A percentile compares a stretch with the other conserved stretches of the same genome.
phyloP scores from a whole-genome alignment of 148 eudicot species.

The Silene conica region DNA sequence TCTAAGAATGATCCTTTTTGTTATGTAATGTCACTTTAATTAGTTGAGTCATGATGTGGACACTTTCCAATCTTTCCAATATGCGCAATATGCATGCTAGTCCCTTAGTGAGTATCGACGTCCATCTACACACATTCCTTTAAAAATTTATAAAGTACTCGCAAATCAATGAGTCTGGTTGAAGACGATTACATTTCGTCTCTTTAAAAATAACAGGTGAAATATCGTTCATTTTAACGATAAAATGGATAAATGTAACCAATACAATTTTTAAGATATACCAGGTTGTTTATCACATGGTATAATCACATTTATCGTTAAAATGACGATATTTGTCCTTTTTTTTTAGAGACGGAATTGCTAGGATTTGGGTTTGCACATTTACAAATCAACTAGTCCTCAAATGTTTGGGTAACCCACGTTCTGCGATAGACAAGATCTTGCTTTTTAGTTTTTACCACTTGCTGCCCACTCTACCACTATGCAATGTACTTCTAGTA shows the following conservation, averaged over 20 bases:
- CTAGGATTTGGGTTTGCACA: too few relatives aligned
- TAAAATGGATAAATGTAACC: too few relatives aligned
- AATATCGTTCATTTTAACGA: too few relatives aligned
- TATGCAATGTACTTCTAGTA: too few relatives aligned
- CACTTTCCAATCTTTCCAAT: neutral
- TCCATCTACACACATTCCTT: neutral
- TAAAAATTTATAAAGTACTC: neutral
- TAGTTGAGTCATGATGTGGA: slow-evolving; percentile 11
- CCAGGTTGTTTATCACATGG: too few relatives aligned
- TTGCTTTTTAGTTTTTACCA: neutral
- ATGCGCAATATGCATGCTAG: neutral
- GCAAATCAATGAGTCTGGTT: neutral
- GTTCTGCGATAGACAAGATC: slow-evolving; percentile 6
- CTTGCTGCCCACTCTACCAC: too few relatives aligned
- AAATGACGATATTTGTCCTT: too few relatives aligned
- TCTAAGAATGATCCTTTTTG: neutral
- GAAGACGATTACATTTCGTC: too few relatives aligned
- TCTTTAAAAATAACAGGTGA: too few relatives aligned
- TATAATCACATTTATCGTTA: too few relatives aligned
- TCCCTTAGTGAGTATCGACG: neutral
- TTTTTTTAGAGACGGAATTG: too few relatives aligned
- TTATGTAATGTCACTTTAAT: slow-evolving; percentile 9
- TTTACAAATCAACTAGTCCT: neutral
- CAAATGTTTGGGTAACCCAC: slow-evolving; percentile 13
- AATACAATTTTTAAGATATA: too few relatives aligned